These are phyloP conservation scores for Stemphylium lycopersici DNA, from an alignment of 2,329 filamentous ascomycete species.

Conservation along the genomic window DNA sequence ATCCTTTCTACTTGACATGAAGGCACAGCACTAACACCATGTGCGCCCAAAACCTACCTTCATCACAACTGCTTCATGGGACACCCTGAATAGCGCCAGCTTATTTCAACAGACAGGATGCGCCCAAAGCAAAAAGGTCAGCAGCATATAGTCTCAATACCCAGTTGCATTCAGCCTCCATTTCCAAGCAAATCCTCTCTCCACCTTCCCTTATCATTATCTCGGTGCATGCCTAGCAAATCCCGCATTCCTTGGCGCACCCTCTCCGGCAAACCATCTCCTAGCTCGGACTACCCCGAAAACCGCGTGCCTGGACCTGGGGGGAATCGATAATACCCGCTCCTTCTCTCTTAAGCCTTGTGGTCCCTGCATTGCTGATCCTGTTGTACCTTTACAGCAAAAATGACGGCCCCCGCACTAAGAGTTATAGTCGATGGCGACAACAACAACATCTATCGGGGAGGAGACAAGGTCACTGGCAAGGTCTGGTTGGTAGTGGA, in stretches of 20 bases:
- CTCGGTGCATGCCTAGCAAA: conserved; percentile 35
- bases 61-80: conserved; percentile 9
- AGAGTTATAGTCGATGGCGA: conserved; percentile 43
- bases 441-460: conserved; percentile 34
- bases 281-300: conserved; percentile 33
- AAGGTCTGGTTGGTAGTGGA: conserved; percentile 38
- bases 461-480: conserved; percentile 44
- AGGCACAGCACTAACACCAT: conserved; percentile 2
- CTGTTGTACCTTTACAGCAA: conserved; percentile 12
- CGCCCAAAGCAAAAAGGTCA: conserved; percentile 5
- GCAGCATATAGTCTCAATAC: conserved; percentile 6
- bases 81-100: conserved; percentile 4
- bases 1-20: conserved; percentile 7
- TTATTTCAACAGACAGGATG: conserved; percentile 1
- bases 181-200: conserved; percentile 23
- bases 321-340: conserved; percentile 20
- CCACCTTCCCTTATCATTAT: conserved; percentile 30
- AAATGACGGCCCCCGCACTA: conserved; percentile 36
- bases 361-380: conserved; percentile 38
- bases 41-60: conserved; percentile 2
- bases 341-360: conserved; percentile 26
- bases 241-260: conserved; percentile 39
- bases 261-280: conserved; percentile 40
- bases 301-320: conserved; percentile 33
- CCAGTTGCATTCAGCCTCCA: conserved; percentile 19